Evolutionary conservation across 1,284 basidiomycete species (phyloP), one percentile per base, ranked within the genome.

Genomic region (Cryptococcus sp.): DNA sequence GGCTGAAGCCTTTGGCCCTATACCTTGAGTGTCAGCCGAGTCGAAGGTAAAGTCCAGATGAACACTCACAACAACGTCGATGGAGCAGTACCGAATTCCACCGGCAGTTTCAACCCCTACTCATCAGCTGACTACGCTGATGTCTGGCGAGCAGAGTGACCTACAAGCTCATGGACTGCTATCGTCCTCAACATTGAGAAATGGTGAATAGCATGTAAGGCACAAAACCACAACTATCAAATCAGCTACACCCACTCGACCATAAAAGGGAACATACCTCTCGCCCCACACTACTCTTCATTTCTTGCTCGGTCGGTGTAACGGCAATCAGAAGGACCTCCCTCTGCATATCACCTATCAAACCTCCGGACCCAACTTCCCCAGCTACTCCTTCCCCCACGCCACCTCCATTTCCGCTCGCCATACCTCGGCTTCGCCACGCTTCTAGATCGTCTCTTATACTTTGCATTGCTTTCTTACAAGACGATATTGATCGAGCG

Each of bases 161-260:
- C 56, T 42, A 67, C 62, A n/a, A 70, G 64, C 62, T 77, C 66
- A 59, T 76, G 65, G 9, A 70, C 69, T 11, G 69, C 70, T 28
- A 75, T 72, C 5, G 69, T 68, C 10, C 72, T 56, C 13, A 73
- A 46, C 71, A 74, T 73, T 7, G 70, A 69, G 53, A 67, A 71
- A 46, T 74, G 72, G 44, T 73, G 70, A 16, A 74, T 73, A 3
- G 70, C 63, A 48, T 73, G 70, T 14, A 72, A 52, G 14, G 71
- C 64, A 52, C 65, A 67, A 53, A 71, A 74, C 70, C 70, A 73
- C 4, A 74, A 56, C 72, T 74, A 44, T 7, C 19, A 16, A 23
- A 23, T 57, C 41, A 60, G 58, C 48, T 28, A 36, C 22, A 14
- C 22, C 41, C 13, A n/a, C n/a, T 45, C 5, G 42, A 32, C 10